Evolutionary conservation across 805 yeast genomes (phyloP).

Genomic region (Danielozyma ontarioensis): DNA sequence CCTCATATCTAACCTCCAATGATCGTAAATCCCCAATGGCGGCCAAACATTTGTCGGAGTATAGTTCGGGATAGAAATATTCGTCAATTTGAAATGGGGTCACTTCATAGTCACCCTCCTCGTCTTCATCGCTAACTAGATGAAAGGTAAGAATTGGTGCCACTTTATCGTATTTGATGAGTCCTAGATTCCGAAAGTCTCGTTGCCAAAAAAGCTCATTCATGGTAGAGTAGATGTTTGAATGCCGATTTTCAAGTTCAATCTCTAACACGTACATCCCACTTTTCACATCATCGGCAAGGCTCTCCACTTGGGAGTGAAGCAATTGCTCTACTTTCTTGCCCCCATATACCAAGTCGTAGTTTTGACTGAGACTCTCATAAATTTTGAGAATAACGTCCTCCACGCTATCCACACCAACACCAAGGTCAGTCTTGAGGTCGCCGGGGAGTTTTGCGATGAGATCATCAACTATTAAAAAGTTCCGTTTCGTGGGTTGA

Average conservation of each 20-base stretch:
- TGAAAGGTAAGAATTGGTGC: conserved; percentile 29
- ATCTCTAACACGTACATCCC: conserved; percentile 26
- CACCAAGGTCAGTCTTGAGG: conserved; percentile 9
- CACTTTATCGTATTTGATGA: conserved; percentile 19
- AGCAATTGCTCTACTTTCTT: conserved; percentile 13
- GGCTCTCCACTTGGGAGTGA: conserved; percentile 23
- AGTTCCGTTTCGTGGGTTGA: conserved; percentile 9
- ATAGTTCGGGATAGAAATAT: conserved; percentile 31
- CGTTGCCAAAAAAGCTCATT: conserved; percentile 34
- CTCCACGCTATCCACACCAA: conserved; percentile 10
- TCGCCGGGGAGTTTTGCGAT: conserved; percentile 13
- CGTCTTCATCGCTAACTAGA: conserved; percentile 22
- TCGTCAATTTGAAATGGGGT: conserved; percentile 24
- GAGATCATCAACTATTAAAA: conserved; percentile 15
- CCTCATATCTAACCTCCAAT: conserved; percentile 8
- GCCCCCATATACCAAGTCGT: conserved; percentile 3
- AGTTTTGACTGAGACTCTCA: conserved; percentile 9
- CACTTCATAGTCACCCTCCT: conserved; percentile 1
- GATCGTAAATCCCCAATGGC: conserved; percentile 16
- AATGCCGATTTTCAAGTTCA: conserved; percentile 22
- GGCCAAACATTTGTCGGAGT: conserved; percentile 16
- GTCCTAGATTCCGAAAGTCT: conserved; percentile 23
- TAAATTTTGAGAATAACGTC: conserved; percentile 14
- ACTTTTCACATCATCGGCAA: conserved; percentile 18
- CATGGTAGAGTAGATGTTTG: conserved; percentile 26